Evolutionary conservation across 2,329 filamentous ascomycete species (phyloP).

Genomic region (Thermomyces lanuginosus): DNA sequence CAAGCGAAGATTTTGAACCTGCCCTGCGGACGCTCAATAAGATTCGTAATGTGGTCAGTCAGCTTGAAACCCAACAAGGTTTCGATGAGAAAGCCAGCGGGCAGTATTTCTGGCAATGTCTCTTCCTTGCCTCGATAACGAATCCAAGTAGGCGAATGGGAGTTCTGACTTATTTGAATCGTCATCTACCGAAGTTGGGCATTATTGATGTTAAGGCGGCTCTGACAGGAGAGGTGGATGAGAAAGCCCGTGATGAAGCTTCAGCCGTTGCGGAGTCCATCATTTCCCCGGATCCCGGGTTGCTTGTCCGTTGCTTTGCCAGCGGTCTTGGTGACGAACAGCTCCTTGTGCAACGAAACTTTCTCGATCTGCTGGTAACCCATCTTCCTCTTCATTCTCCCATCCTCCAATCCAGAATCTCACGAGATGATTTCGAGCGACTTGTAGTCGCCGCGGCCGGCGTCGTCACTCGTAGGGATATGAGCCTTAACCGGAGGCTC

Average conservation of each 20-base stretch:
- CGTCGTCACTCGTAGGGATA: conserved; percentile 78
- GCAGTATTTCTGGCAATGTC: conserved; percentile 95
- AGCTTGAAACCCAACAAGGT: conserved; percentile 39
- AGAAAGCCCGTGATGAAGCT: conserved; percentile 16
- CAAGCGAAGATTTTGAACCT: conserved; percentile 88
- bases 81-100: conserved; percentile 44
- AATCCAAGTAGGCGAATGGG: conserved; percentile 71
- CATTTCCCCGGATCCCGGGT: conserved; percentile 65
- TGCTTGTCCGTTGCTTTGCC: conserved; percentile 80
- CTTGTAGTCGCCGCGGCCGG: conserved; percentile 69
- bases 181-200: conserved; percentile 59
- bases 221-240: too few relatives aligned
- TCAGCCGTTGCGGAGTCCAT: conserved; percentile 30
- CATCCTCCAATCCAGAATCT: conserved; percentile 61
- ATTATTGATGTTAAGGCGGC: conserved; percentile 17
- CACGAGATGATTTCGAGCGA: conserved; percentile 59
- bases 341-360: conserved; percentile 80
- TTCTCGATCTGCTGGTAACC: conserved; percentile 78
- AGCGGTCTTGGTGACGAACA: conserved; percentile 79
- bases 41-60: conserved; percentile 45
- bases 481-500: conserved; percentile 88
- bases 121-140: conserved; percentile 86
- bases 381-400: conserved; percentile 72
- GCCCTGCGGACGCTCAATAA: conserved; percentile 63
- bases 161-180: conserved; percentile 69